Conservation (phyloP, 768 basidiomycete species). For the Leccinum disarticulatum region DNA sequence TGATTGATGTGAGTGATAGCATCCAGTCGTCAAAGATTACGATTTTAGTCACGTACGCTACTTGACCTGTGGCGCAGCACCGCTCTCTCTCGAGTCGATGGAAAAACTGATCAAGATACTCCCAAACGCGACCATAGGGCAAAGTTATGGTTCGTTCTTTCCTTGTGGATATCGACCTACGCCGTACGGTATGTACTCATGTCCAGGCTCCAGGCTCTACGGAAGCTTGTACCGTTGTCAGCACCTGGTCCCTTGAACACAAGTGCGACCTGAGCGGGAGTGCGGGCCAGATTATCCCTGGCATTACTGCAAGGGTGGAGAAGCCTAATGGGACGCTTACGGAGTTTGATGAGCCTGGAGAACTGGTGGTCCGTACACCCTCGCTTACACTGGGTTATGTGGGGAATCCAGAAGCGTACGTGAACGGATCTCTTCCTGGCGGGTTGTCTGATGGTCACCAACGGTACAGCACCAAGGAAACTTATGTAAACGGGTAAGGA, state of each 20-base stretch:
- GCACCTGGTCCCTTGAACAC: slow-evolving; percentile 45
- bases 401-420: slow-evolving; percentile 61
- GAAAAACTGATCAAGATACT: slow-evolving; percentile 44
- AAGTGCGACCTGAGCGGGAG: slow-evolving; percentile 51
- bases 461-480: slow-evolving; percentile 53
- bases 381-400: slow-evolving; percentile 59
- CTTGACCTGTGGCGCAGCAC: slow-evolving; percentile 54
- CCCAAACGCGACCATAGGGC: slow-evolving; percentile 54
- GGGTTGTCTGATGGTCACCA: slow-evolving; percentile 10
- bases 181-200: background rate
- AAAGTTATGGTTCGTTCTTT: slow-evolving; percentile 51
- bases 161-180: background rate
- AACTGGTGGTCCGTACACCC: slow-evolving; percentile 60
- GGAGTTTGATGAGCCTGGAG: slow-evolving; percentile 58
- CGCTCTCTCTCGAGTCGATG: slow-evolving; percentile 53
- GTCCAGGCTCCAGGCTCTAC: slow-evolving; percentile 49
- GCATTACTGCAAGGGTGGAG: slow-evolving; percentile 54
- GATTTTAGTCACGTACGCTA: slow-evolving; percentile 40
- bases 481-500: slow-evolving; percentile 50
- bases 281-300: slow-evolving; percentile 59
- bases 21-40: slow-evolving; percentile 40
- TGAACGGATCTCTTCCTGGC: slow-evolving; percentile 11
- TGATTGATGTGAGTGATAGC: slow-evolving; percentile 21
- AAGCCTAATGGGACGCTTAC: slow-evolving; percentile 58
- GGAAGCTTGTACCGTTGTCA: slow-evolving; percentile 57